Evolutionary conservation across 176 grass and related monocot genomes (phyloP), one percentile per base, ranked within the genome.

Genomic region (Paspalum notatum): DNA sequence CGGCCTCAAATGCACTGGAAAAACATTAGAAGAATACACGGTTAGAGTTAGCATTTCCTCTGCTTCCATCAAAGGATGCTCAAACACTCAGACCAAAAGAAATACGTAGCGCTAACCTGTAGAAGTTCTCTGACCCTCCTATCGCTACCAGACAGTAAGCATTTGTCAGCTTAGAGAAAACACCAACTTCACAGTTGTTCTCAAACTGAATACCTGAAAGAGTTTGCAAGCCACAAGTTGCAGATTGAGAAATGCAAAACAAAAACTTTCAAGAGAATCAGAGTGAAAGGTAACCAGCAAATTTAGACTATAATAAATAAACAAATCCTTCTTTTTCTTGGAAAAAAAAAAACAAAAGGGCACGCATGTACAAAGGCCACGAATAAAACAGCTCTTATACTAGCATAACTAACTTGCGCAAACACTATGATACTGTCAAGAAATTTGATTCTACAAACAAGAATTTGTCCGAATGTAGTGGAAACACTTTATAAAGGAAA

Each of bases 121-220:
- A 99, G 83, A 99, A 99, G 79, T 87, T 96, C 80, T 99, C 97
- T 61, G 97, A 99, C 11, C 97, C 97, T 82, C 97, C 93, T 37
- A 99, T 99, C 5, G 90, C 92, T 74, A 99, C 92, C 77, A 99
- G 86, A 81, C 92, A 99, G 47, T 99, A 99, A 1, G 92, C 92
- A 84, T 99, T 99, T 54, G 92, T 99, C 13, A 99, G 72, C 90
- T 99, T 96, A 39, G 92, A 99, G 68, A 99, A 99, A 71, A 95
- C 93, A 37, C 97, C 93, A 88, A 96, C 21, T 83, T 99, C 97
- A 16, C 93, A 99, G 72, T 88, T 89, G 74, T 99, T 99, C 79
- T 96, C 92, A 90, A 95, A 99, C 71, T 90, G 92, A 80, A 99
- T 85, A 70, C 97, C 97, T 99, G 68, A 66, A 7, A 86, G 20